Base-by-base conservation (phyloP, 192 early-diverging fungal species). In the Coemansia sp. region DNA sequence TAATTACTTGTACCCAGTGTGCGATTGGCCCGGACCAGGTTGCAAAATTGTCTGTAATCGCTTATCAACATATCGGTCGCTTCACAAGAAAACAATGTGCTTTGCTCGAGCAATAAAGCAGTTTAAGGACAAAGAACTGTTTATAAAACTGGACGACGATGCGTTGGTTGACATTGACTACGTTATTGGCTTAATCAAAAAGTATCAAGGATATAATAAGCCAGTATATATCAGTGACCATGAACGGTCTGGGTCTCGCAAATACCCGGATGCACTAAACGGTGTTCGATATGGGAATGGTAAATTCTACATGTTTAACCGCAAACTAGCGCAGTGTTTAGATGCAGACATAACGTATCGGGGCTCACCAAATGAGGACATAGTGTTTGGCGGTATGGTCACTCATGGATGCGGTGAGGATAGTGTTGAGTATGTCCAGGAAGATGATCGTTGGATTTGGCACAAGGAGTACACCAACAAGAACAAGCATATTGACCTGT, bases 241-340 rank as follows among this genome's bases (percentile, higher is more conserved):
- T 23, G 68, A 49, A 4, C 23, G 70, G 56, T 40, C 22, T 5
- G 12, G 7, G 7, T 0, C 9, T 15, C 52, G 25, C n/a, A 2
- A 38, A 1, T 37, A 17, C 36, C 66, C 47, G 10, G 70, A 46
- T 2, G 36, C 53, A 3, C 22, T 72, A 21, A 34, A 72, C 11
- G 9, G 19, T 7, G 75, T 72, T 1, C 31, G 42, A 21, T 78
- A 78, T 37, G 75, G 70, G 1, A 78, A 72, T 46, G 70, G 75
- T 50, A 78, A 78, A 64, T 78, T 78, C 57, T 78, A 78, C 57
- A 78, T 78, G 75, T 78, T 78, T 52, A 78, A 78, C 66, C 22
- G 21, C 6, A 28, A 60, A 25, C 57, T 78, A 26, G 57, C 65
- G 8, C 59, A 64, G 22, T 78, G 75, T 38, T 36, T 78, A 19